phyloP scores from a whole-genome alignment of 176 grass and related monocot genomes.

The Eragrostis nindensis region DNA sequence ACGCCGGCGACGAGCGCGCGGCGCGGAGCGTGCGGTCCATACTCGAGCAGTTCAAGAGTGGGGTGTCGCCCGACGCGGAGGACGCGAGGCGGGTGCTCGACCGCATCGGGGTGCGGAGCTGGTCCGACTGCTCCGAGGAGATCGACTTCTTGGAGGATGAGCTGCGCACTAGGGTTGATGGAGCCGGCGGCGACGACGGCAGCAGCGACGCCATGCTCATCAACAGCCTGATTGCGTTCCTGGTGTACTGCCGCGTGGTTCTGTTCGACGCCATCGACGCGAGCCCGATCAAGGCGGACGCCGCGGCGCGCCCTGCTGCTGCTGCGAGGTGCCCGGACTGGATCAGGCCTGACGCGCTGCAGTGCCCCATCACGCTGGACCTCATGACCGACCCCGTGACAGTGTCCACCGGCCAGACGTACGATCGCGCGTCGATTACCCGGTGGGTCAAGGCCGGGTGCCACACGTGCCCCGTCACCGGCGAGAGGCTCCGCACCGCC shows the following conservation, averaged over 20 bases:
- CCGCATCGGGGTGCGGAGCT: constrained; percentile 58
- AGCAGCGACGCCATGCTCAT: constrained; percentile 44
- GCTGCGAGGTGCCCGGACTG: constrained; percentile 50
- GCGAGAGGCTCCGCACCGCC: constrained; percentile 54
- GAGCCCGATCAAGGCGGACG: not conserved
- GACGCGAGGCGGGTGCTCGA: constrained; percentile 61
- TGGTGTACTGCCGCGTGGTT: constrained; percentile 79
- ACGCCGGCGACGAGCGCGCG: constrained; percentile 44
- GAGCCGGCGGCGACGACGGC: constrained; percentile 9
- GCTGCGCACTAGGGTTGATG: constrained; percentile 40
- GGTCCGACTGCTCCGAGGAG: constrained; percentile 85
- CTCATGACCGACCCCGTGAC: constrained; percentile 91
- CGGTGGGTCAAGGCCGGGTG: constrained; percentile 75
- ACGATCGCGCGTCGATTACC: constrained; percentile 76
- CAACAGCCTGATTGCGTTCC: constrained; percentile 56
- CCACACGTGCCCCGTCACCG: constrained; percentile 77
- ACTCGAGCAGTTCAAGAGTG: constrained; percentile 64
- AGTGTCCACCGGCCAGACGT: constrained; percentile 81
- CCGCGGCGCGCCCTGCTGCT: not conserved
- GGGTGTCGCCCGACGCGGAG: constrained; percentile 47
- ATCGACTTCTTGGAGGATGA: constrained; percentile 58
- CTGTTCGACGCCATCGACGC: constrained; percentile 61
- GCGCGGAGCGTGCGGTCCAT: constrained; percentile 59
- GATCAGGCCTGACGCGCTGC: constrained; percentile 63
- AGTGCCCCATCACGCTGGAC: constrained; percentile 87